phyloP scores from a whole-genome alignment of 345 rosid species.

The Populus simonii region DNA sequence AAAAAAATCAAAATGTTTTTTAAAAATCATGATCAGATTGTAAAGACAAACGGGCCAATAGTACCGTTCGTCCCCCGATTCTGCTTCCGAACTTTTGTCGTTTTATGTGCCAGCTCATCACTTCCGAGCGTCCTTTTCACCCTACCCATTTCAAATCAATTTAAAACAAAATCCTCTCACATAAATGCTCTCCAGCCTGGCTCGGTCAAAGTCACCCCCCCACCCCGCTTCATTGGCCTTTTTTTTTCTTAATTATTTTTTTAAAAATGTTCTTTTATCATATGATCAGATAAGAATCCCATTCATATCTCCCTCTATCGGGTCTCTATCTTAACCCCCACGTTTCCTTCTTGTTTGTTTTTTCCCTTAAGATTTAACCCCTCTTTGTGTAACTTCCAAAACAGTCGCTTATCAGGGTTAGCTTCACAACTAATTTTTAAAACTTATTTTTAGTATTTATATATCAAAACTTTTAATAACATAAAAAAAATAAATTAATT shows the following conservation, averaged over 20 bases:
- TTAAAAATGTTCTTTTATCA: not conserved
- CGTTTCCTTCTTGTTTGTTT: not conserved
- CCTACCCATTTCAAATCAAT: not conserved
- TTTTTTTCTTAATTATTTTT: not conserved
- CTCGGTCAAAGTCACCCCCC: slow-evolving; percentile 34
- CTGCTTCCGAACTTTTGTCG: slow-evolving; percentile 49
- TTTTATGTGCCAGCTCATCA: slow-evolving; percentile 43
- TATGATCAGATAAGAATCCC: slow-evolving; percentile 17
- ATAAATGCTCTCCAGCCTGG: slow-evolving; percentile 57
- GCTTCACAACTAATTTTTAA: no score
- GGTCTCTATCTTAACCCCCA: not conserved
- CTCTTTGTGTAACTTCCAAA: slow-evolving; percentile 28
- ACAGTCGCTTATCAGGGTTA: slow-evolving; percentile 10
- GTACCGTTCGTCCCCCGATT: slow-evolving; percentile 39
- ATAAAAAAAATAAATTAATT: no score
- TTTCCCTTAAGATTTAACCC: not conserved
- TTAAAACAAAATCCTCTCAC: not conserved
- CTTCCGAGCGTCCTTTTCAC: slow-evolving; percentile 36
- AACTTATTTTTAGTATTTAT: not conserved
- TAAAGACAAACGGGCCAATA: not conserved
- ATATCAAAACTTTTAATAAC: not conserved
- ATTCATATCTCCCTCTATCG: not conserved
- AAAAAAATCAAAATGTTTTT: no score
- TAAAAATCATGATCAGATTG: no score
- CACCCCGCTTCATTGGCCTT: not conserved